Conservation (phyloP, 768 basidiomycete species). For the Butyriboletus loyo region DNA sequence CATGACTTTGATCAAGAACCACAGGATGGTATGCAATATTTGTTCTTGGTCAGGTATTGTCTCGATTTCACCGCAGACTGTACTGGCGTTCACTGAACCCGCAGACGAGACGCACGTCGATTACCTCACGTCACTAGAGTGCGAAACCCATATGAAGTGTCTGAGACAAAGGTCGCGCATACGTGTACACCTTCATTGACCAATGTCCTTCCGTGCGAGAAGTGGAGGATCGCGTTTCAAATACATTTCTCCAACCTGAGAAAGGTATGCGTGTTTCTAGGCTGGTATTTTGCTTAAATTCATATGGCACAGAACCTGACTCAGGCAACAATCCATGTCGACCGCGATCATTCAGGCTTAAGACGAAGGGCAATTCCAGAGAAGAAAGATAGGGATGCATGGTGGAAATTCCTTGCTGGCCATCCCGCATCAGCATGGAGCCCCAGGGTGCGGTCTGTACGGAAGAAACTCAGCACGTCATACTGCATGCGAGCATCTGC, state of each 20-base stretch:
- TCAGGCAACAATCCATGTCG: slow-evolving; percentile 51
- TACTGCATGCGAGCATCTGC: slow-evolving; percentile 38
- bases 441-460: slow-evolving; percentile 26
- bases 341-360: slow-evolving; percentile 2
- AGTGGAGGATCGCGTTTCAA: slow-evolving; percentile 63
- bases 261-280: slow-evolving; percentile 34
- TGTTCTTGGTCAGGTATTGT: slow-evolving; percentile 74
- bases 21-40: slow-evolving; percentile 71
- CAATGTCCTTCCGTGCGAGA: slow-evolving; percentile 53
- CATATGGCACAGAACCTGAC: slow-evolving; percentile 52
- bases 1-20: slow-evolving; percentile 62
- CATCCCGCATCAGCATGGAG: slow-evolving; percentile 68
- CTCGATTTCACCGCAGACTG: background rate
- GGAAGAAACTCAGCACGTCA: slow-evolving; percentile 9
- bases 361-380: slow-evolving; percentile 54
- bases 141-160: slow-evolving; percentile 61
- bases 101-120: slow-evolving; percentile 66
- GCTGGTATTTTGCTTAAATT: background rate
- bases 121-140: slow-evolving; percentile 66
- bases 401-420: slow-evolving; percentile 79
- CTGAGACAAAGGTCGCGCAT: slow-evolving; percentile 27
- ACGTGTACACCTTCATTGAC: slow-evolving; percentile 20
- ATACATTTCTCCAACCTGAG: slow-evolving; percentile 63
- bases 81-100: slow-evolving; percentile 7
- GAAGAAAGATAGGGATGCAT: slow-evolving; percentile 66